Evolutionary conservation across 257 asterid genomes (phyloP).

Genomic region (Solanum virginianum): DNA sequence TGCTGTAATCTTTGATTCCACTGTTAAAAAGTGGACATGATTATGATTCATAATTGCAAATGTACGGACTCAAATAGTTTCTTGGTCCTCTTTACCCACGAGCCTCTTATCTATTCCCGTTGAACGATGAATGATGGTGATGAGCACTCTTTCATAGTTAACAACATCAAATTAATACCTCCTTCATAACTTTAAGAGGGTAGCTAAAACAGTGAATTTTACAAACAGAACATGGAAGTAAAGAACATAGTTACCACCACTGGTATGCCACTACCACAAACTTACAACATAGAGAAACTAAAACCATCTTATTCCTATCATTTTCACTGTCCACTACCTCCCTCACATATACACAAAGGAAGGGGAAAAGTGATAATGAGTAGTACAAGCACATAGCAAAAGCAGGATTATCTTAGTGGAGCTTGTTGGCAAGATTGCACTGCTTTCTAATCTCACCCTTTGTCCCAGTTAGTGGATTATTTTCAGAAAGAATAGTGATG

Average conservation of each 20-base stretch:
- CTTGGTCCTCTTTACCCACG: background rate
- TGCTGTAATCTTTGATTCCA: background rate
- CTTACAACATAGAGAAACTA: background rate
- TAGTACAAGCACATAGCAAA: background rate
- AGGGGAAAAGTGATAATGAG: conserved; percentile 1
- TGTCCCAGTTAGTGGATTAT: conserved; percentile 81
- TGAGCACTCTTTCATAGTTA: background rate
- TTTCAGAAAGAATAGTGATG: conserved; percentile 68
- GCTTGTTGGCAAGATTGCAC: conserved; percentile 80
- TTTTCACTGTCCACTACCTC: background rate
- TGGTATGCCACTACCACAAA: background rate
- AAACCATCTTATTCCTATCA: conserved; percentile 10
- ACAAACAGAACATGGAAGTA: conserved; percentile 3
- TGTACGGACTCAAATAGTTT: background rate
- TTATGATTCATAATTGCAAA: too few relatives aligned
- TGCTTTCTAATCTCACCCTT: conserved; percentile 82
- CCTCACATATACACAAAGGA: background rate
- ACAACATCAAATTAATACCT: conserved; percentile 3
- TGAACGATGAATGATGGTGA: background rate
- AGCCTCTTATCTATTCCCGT: background rate
- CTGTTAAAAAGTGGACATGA: background rate
- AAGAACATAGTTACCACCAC: conserved; percentile 1
- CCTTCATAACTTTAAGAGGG: background rate
- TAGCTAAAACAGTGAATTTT: background rate
- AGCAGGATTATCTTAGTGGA: conserved; percentile 11